Percentiles rank a stretch among this genome's conserved stretches.
Conservation (phyloP, 805 yeast genomes). For the Debaryomyces tyrocola region DNA sequence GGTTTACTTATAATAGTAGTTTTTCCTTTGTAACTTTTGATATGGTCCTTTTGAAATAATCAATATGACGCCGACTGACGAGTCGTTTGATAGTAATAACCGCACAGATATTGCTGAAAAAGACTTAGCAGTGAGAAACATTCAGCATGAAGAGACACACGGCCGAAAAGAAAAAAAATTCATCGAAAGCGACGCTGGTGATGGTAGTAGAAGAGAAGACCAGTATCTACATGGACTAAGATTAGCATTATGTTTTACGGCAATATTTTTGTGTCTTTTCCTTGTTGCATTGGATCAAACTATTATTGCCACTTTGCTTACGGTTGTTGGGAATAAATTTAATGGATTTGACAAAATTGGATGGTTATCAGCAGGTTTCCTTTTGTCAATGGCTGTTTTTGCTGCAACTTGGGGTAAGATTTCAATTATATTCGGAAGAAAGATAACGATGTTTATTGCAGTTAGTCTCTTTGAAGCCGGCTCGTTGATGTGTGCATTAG, state of each 20-base stretch:
- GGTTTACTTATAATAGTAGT: too few species aligned
- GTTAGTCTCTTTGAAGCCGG: conserved; percentile 31
- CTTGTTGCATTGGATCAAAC: conserved; percentile 41
- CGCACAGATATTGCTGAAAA: not conserved
- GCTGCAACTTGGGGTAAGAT: conserved; percentile 37
- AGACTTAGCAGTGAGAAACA: not conserved
- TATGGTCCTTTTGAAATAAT: too few species aligned
- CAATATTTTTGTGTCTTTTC: conserved; percentile 32
- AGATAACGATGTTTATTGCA: conserved; percentile 23
- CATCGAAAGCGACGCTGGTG: conserved; percentile 43
- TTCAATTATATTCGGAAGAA: conserved; percentile 38
- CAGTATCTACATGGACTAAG: conserved; percentile 32
- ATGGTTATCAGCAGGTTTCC: conserved; percentile 39
- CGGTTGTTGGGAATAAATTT: conserved; percentile 37
- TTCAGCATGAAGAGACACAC: not conserved
- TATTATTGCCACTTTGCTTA: conserved; percentile 34
- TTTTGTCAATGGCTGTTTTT: conserved; percentile 33
- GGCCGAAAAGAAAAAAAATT: conserved; percentile 9
- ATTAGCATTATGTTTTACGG: conserved; percentile 23
- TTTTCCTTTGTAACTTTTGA: too few species aligned
- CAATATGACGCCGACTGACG: too few species aligned
- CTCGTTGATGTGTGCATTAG: conserved; percentile 38
- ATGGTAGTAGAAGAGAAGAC: conserved; percentile 40
- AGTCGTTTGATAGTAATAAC: not conserved
- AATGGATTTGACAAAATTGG: conserved; percentile 33